A percentile compares a stretch with the other conserved stretches of the same genome.
phyloP scores from a whole-genome alignment of 2,329 filamentous ascomycete genomes.

The Podosphaera fusca region DNA sequence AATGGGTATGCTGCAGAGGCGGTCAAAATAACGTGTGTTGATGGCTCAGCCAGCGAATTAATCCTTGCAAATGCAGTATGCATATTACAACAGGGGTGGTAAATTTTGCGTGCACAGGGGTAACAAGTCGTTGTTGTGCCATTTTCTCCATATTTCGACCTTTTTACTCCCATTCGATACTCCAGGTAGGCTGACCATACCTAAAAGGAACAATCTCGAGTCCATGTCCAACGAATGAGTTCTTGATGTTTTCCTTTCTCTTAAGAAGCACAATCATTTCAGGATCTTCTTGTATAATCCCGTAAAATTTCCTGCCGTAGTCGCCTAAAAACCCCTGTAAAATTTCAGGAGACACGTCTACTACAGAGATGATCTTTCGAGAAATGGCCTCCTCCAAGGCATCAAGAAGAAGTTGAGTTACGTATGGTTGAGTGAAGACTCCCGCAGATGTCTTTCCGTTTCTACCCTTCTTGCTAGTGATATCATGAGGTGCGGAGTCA shows the following conservation, averaged over 20 bases:
- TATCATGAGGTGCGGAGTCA: slow-evolving; percentile 31
- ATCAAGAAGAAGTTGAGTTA: slow-evolving; percentile 38
- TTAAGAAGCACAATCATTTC: slow-evolving; percentile 12
- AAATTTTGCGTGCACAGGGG: background rate
- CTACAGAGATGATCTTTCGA: slow-evolving; percentile 26
- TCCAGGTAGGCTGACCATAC: slow-evolving; percentile 8
- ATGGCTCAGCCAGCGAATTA: background rate
- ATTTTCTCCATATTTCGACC: background rate
- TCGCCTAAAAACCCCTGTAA: slow-evolving; percentile 30
- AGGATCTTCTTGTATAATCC: slow-evolving; percentile 5
- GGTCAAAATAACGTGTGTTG: background rate
- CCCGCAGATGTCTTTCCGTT: slow-evolving; percentile 36
- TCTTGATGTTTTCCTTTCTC: slow-evolving; percentile 9
- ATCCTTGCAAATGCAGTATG: background rate
- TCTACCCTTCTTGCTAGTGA: slow-evolving; percentile 33
- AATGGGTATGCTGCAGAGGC: background rate
- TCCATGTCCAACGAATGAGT: slow-evolving; percentile 30
- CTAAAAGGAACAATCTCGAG: slow-evolving; percentile 21
- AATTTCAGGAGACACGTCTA: slow-evolving; percentile 29
- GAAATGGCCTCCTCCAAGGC: slow-evolving; percentile 38
- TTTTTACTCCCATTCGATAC: slow-evolving; percentile 23
- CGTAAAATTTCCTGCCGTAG: slow-evolving; percentile 31
- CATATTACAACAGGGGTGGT: background rate
- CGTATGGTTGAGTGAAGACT: slow-evolving; percentile 58
- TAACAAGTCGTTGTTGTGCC: background rate